Evolutionary conservation across 1,284 basidiomycete species (phyloP), one percentile per base, ranked within the genome.

Genomic region (Calocybe gambosa): DNA sequence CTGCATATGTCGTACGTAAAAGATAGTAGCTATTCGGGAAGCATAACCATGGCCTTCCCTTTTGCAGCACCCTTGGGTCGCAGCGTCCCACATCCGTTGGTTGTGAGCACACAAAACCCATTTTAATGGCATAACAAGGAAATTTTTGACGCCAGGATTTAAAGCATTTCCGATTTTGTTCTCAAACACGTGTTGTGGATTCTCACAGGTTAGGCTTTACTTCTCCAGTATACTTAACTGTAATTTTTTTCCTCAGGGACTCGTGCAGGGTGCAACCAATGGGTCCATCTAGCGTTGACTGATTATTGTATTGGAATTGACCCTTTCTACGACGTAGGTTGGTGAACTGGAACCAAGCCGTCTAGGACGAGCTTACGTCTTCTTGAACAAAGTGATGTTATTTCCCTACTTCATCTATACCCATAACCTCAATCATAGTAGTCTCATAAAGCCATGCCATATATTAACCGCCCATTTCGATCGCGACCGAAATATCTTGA

Each of bases 231-330:
- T 38, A 36, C 21, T 50, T 15, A 33, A n/a, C 2, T 43, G 16
- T 39, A 18, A 26, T 12, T 12, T 29, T 29, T 29, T 26, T 43
- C 4, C 21, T 3, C 7, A 67, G 68, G 68, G 18, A 70, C 78
- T 0, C 70, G 71, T 56, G 77, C 78, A 4, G 80, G 81, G 6
- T 82, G 80, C 58, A 82, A 81, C 54, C 82, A 84, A 68, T 84
- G 80, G 78, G 77, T 69, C 56, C 20, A 47, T 39, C 10, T 40
- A 9, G 35, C 21, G 21, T 23, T n/a, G 12, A 3, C 16, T n/a
- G 28, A 12, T 29, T 16, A n/a, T 3, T 25, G 13, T 15, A 18
- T 16, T 3, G 19, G 1, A 10, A 8, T 2, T 20, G 10, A 34
- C 8, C 5, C 12, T 29, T 42, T 45, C 26, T 18, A 20, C 29